A percentile compares a stretch with the other conserved stretches of the same genome.
These are phyloP conservation scores for Rhodomyrtus tomentosa DNA, from an alignment of 345 rosid species.

Conservation along the genomic window DNA sequence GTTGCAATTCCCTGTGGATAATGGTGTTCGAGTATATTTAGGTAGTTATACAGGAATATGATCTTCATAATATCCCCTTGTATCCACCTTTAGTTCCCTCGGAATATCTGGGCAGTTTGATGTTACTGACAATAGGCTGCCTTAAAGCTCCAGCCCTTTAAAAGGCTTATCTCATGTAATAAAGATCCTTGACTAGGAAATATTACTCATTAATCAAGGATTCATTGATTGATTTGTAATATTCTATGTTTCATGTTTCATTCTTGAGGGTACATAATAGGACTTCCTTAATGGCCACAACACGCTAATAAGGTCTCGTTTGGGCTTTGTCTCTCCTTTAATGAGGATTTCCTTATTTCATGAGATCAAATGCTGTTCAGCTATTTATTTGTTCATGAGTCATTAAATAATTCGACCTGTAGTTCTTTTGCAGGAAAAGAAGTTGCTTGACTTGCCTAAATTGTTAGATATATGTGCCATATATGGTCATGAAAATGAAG, in stretches of 20 bases:
- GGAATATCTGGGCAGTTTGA: not conserved
- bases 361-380: not conserved
- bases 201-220: not conserved
- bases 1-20: not conserved
- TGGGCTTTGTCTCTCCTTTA: not conserved
- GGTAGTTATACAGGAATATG: not conserved
- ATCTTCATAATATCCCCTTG: not conserved
- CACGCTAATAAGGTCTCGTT: not conserved
- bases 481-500: constrained; percentile 89
- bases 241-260: not conserved
- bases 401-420: constrained; percentile 36
- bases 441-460: constrained; percentile 83
- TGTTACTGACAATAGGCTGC: not conserved
- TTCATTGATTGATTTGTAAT: not conserved
- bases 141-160: not conserved
- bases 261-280: not conserved
- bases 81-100: not conserved
- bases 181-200: not conserved
- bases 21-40: not conserved
- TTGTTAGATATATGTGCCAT: constrained; percentile 86
- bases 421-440: constrained; percentile 91
- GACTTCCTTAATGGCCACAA: not conserved
- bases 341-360: not conserved
- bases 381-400: constrained; percentile 5
- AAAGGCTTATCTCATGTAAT: not conserved